phyloP scores from a whole-genome alignment of 495 filamentous ascomycete species.

The Penicillium longicatenatum region DNA sequence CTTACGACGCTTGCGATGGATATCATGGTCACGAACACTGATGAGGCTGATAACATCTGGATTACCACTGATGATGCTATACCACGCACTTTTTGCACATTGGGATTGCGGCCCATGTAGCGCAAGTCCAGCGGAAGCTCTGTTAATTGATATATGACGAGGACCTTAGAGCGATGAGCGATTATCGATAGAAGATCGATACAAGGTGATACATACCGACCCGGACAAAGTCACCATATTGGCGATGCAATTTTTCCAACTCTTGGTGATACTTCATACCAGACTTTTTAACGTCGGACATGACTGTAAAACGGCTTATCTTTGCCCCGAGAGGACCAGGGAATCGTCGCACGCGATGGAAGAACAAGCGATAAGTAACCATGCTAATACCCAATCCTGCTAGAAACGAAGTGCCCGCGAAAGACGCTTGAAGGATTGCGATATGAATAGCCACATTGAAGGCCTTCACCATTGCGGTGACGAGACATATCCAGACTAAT shows the following conservation, averaged over 20 bases:
- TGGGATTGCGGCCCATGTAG: not conserved
- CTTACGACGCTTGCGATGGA: constrained; percentile 38
- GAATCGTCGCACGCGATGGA: constrained; percentile 47
- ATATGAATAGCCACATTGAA: not conserved
- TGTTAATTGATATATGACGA: constrained; percentile 25
- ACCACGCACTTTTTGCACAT: not conserved
- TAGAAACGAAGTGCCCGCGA: constrained; percentile 6
- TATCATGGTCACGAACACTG: constrained; percentile 27
- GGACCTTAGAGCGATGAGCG: constrained; percentile 14
- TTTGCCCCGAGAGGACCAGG: constrained; percentile 44
- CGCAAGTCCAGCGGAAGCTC: not conserved
- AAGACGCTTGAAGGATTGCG: constrained; percentile 5
- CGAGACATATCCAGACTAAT: constrained; percentile 1
- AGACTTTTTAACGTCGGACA: constrained; percentile 34
- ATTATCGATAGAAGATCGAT: not conserved
- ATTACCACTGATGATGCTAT: not conserved
- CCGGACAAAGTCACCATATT: constrained; percentile 3
- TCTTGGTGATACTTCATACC: constrained; percentile 38
- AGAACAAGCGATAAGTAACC: constrained; percentile 45
- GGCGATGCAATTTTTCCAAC: constrained; percentile 12
- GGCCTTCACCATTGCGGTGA: not conserved
- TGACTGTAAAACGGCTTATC: constrained; percentile 39
- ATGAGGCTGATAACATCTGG: constrained; percentile 27
- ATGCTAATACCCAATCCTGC: constrained; percentile 35
- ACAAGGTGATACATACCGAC: not conserved